Evolutionary conservation across 1,284 basidiomycete genomes (phyloP), one percentile per base, ranked within the genome.

Genomic region (Apiotrichum mycotoxinovorans): DNA sequence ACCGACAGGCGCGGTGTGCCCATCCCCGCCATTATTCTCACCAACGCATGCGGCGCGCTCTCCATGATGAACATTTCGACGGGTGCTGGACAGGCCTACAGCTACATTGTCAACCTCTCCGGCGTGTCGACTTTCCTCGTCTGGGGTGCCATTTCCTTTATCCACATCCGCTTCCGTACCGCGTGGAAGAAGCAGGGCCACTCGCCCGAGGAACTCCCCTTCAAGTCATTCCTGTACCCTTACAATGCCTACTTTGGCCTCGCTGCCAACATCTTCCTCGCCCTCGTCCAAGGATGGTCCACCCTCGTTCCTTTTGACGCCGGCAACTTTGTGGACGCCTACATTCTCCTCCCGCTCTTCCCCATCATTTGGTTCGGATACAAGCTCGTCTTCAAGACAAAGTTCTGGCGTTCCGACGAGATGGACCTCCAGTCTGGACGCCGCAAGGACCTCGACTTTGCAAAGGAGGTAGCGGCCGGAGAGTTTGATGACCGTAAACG

Each of bases 191-290:
- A 63, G 23, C 76, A 66, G 62, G 76, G 77, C 20, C 70, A 75
- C 64, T 62, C 70, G 5, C 49, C 75, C 35, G 70, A 73, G 51
- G 78, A 80, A 66, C 73, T 81, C 1, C 80, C 80, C 15, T 80
- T 74, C 73, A 62, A 60, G 50, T 54, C 57, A 14, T 30, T 40
- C 38, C 37, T 47, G 25, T 65, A 63, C 57, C 64, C 64, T 2
- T 65, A 26, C 35, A 57, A 55, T 50, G 61, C 64, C 14, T 65
- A 57, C 48, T 65, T 65, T 52, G 64, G 64, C 10, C 57, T 65
- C 34, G 40, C 30, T 4, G 59, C 59, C 27, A 63, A 60, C 55
- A 44, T 63, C 45, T 65, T 65, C 61, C 56, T 63, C 40, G 57
- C 57, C 7, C 61, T 63, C 34, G 54, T 62, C 20, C 58, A 59